A percentile compares a stretch with the other conserved stretches of the same genome.
phyloP scores from a whole-genome alignment of 2,329 filamentous ascomycete genomes.

The Aspergillus sp. region DNA sequence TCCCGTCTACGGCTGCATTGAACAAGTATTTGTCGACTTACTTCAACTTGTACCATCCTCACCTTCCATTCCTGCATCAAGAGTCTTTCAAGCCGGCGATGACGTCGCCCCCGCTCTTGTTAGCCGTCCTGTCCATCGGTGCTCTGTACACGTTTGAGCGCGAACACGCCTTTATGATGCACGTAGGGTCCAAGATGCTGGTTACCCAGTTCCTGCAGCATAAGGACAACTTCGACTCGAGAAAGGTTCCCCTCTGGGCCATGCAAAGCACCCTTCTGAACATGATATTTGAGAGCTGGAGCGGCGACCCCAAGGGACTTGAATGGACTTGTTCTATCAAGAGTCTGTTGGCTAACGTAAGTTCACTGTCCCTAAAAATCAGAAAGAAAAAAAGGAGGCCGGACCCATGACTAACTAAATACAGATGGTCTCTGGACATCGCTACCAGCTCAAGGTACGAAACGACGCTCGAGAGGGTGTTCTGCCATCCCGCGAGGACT shows the following conservation, averaged over 20 bases:
- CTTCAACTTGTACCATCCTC: conserved; percentile 94
- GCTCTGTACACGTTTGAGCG: conserved; percentile 95
- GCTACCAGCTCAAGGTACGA: conserved; percentile 90
- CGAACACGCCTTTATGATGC: conserved; percentile 91
- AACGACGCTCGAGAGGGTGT: conserved; percentile 74
- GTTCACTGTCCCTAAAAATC: too few relatives aligned
- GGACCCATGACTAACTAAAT: conserved; percentile 23
- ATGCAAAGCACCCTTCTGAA: conserved; percentile 96
- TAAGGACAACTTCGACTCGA: conserved; percentile 97
- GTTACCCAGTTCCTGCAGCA: conserved; percentile 96
- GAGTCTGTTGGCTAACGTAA: conserved; percentile 75
- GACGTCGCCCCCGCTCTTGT: conserved; percentile 70
- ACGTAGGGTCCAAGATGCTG: conserved; percentile 94
- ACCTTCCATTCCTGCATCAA: conserved; percentile 90
- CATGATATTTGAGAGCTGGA: conserved; percentile 99
- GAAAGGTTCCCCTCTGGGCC: conserved; percentile 94
- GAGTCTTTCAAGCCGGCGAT: conserved; percentile 77
- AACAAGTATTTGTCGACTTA: conserved; percentile 94
- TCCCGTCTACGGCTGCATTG: conserved; percentile 69
- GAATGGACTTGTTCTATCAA: conserved; percentile 99
- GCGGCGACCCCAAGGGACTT: conserved; percentile 90
- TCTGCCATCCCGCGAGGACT: conserved; percentile 72
- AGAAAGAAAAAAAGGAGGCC: too few relatives aligned
- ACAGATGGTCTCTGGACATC: conserved; percentile 86
- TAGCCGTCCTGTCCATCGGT: conserved; percentile 89